Percentiles rank a stretch among this genome's conserved stretches.
Conservation (phyloP, 257 asterid species). For the Coffea eugenioides region DNA sequence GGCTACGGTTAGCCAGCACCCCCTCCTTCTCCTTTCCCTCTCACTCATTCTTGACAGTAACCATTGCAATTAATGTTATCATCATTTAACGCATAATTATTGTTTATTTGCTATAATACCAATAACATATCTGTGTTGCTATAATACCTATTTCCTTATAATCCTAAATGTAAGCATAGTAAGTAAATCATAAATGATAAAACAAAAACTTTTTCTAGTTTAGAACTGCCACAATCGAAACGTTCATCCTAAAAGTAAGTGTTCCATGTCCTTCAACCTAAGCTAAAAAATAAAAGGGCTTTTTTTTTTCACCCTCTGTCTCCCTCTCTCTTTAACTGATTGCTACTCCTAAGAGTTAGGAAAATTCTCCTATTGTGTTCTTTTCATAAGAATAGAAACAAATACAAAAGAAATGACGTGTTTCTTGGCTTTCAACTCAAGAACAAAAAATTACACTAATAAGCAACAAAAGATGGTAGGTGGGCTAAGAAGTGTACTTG, state of each 20-base stretch:
- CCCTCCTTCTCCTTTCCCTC: conserved; percentile 13
- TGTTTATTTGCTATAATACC: neutral
- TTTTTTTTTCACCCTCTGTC: neutral
- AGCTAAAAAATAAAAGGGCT: neutral
- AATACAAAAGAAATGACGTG: neutral
- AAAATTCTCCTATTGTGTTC: neutral
- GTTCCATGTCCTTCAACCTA: neutral
- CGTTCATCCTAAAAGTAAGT: neutral
- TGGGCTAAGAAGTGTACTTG: neutral
- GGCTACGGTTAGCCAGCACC: conserved; percentile 4
- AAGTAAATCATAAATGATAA: neutral
- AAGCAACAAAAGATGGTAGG: conserved; percentile 1
- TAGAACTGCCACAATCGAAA: neutral
- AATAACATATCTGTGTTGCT: neutral
- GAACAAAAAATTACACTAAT: neutral
- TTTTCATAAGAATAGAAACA: too few relatives aligned
- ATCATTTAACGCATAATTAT: neutral
- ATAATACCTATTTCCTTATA: neutral
- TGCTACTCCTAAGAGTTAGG: neutral
- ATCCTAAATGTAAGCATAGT: neutral
- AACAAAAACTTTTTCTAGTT: neutral
- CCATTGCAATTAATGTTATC: conserved; percentile 5
- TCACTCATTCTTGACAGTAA: conserved; percentile 3
- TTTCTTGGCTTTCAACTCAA: neutral
- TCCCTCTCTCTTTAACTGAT: neutral